Base-by-base conservation (phyloP, 2,329 filamentous ascomycete species). In the Alternaria longipes region DNA sequence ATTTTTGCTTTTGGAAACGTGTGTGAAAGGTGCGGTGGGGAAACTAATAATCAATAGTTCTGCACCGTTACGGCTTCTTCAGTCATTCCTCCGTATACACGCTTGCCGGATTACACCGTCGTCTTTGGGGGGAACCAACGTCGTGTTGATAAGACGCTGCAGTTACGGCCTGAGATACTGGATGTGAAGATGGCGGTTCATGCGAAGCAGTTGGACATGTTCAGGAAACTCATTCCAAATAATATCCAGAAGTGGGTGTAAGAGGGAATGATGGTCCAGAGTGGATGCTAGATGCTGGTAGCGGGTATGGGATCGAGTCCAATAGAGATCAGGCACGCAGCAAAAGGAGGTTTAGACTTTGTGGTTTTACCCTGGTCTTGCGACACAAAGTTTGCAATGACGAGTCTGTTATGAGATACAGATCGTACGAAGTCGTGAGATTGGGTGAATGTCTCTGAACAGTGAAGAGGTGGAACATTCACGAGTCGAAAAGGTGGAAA, bases 71-170 rank as follows among this genome's bases (percentile, higher is more conserved):
- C 78, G 2, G 73, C 81, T 1, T 65, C 76, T 14, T 76, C 74
- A 11, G 63, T 70, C 12, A 67, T 84, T 1, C 65, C 71, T 7
- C 71, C 74, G 8, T 74, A 78, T 30, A 75, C 80, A n/a, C 67
- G 68, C 16, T 59, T 84, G 11, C 74, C 79, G 2, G 82, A 84
- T 62, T 84, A 75, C 59, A 83, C 79, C 3, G 79, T 84, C 11
- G 74, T 84, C 3, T 83, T 77, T 59, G 75, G 77, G n/a, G 74
- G 78, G 8, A 74, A 72, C 5, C 67, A 76, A 64, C 73, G 75
- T 11, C 71, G 82, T 22, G 54, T 79, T 7, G 79, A 84, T 65
- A 73, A 61, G 58, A 83, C 81, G 8, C 59, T 81, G 50, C 67
- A 75, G 46, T 32, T 67, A 14, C 62, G 74, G 7, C 70, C 73